Base-by-base conservation (phyloP, 345 rosid genomes). In the Eutrema yunnanense region DNA sequence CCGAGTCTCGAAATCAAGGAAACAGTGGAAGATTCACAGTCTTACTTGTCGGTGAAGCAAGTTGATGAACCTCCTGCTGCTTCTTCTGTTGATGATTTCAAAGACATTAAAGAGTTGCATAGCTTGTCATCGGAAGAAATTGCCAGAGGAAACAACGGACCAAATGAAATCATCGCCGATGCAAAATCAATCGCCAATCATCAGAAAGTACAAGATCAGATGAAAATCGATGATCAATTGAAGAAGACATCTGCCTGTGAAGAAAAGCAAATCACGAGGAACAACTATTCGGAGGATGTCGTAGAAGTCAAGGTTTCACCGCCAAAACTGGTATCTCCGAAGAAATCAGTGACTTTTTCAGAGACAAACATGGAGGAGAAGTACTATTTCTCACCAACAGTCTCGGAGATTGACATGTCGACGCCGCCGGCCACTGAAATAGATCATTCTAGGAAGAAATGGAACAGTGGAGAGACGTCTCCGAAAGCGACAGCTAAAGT, bases 401-500 rank as follows among this genome's bases (percentile, higher is more conserved):
- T 76, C 47, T 76, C 92, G 33, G 91, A 89, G 81, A 82, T 82
- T 63, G 86, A 88, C 65, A 66, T 80, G 19, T 76, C 96, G 6
- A 90, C 96, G 48, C 90, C 96, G 12, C 90, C 94, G 6, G 86
- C 71, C 30, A 74, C 46, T 40, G 79, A 76, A 61, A 46, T 46
- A n/a, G 97, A 91, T 69, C 73, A 82, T 44, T 75, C 88, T 10
- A 85, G 97, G 82, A 95, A 88, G 92, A 92, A 90, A 71, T 95
- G 97, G 96, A 85, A 77, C 85, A 83, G 75, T 37, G 96, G 84
- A 3, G 93, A 82, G 37, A 83, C 63, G 73, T 81, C 92, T 49
- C 88, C 93, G 5, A 95, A 90, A 82, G 88, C 87, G 12, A 77
- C 77, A 2, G 85, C 87, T 34, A 95, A 90, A 86, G 96, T 86